phyloP scores from a whole-genome alignment of 345 rosid genomes.

The Anastatica hierochuntica region DNA sequence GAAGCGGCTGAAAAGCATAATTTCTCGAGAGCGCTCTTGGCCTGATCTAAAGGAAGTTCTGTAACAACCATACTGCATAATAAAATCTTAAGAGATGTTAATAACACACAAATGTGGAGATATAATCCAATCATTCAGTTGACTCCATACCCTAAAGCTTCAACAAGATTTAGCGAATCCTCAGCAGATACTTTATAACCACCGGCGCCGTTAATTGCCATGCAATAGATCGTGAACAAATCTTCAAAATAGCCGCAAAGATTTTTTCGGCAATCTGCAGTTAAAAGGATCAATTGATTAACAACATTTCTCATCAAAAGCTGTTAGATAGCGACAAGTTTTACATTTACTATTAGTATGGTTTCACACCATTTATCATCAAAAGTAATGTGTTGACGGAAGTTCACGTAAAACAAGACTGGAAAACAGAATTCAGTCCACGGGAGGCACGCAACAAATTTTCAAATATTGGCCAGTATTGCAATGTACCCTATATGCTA shows the following conservation, averaged over 20 bases:
- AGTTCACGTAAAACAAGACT: not conserved
- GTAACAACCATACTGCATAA: conserved; percentile 82
- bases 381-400: not conserved
- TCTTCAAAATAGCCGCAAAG: conserved; percentile 74
- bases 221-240: conserved; percentile 67
- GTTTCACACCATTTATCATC: conserved; percentile 5
- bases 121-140: conserved; percentile 5
- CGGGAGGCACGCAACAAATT: conserved; percentile 13
- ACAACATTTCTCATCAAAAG: conserved; percentile 7
- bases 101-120: conserved; percentile 11
- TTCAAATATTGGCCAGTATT: conserved; percentile 26
- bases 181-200: conserved; percentile 81
- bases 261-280: conserved; percentile 82
- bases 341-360: not conserved
- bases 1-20: conserved; percentile 75
- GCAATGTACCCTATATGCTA: conserved; percentile 26
- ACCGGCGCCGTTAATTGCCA: conserved; percentile 73
- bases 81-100: conserved; percentile 16
- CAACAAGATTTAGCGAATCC: conserved; percentile 85
- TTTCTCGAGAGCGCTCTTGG: conserved; percentile 76
- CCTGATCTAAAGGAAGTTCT: conserved; percentile 81
- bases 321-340: too few species aligned
- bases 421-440: conserved; percentile 13
- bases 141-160: conserved; percentile 72
- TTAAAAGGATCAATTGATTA: conserved; percentile 6